Conservation (phyloP, 805 yeast species). For the Saccharomycopsis sp. region DNA sequence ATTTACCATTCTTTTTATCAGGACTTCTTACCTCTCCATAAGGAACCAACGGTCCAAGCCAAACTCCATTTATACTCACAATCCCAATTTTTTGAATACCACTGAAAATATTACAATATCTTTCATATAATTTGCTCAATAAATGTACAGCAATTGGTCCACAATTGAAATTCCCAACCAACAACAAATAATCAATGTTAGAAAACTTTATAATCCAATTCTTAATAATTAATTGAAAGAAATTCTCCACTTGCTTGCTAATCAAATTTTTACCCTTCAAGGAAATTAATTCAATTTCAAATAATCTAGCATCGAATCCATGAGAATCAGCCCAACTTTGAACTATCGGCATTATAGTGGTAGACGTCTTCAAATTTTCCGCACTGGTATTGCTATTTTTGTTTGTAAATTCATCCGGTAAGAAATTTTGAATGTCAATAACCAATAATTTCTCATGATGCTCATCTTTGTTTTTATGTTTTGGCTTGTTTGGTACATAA, state of each 20-base stretch:
- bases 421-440: conserved; percentile 14
- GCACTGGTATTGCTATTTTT: background rate
- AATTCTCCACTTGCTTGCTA: conserved; percentile 73
- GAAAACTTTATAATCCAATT: conserved; percentile 31
- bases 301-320: background rate
- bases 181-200: conserved; percentile 47
- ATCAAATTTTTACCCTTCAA: conserved; percentile 90
- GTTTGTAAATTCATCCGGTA: conserved; percentile 6
- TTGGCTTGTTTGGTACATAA: background rate
- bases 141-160: conserved; percentile 82
- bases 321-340: background rate
- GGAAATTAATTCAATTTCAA: conserved; percentile 77
- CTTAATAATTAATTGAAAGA: conserved; percentile 51
- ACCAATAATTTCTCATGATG: conserved; percentile 10
- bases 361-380: background rate
- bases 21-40: background rate
- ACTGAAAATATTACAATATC: conserved; percentile 34
- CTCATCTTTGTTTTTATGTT: background rate
- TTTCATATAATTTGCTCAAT: conserved; percentile 61
- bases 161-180: conserved; percentile 90
- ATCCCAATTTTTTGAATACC: conserved; percentile 51
- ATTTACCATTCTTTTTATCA: background rate
- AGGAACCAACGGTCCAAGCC: conserved; percentile 89
- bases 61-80: conserved; percentile 91
- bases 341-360: background rate